phyloP scores from a whole-genome alignment of 179 eudicot species.

The Vitellaria paradoxa region DNA sequence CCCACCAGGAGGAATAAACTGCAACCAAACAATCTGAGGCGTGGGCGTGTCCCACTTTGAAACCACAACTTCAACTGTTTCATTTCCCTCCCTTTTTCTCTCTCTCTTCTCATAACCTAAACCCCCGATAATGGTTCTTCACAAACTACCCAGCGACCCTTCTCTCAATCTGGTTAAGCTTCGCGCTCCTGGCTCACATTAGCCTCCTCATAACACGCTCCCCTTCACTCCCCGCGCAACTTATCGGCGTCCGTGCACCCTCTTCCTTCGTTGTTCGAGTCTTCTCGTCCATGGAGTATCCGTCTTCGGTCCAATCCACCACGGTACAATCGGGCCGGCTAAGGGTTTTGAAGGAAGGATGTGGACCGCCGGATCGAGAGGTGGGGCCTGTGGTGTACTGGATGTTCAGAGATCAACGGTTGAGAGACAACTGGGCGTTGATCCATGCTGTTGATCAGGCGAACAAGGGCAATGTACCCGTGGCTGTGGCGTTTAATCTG shows the following conservation, averaged over 20 bases:
- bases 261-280: background rate
- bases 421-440: constrained; percentile 93
- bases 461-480: constrained; percentile 60
- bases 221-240: constrained; percentile 4
- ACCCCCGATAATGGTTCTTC: background rate
- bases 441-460: constrained; percentile 93
- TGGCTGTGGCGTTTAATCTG: constrained; percentile 79
- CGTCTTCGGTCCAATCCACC: constrained; percentile 20
- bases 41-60: constrained; percentile 41
- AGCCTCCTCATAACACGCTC: constrained; percentile 5
- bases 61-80: constrained; percentile 40
- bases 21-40: constrained; percentile 1
- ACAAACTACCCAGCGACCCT: background rate
- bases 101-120: too few relatives aligned
- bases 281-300: constrained; percentile 8
- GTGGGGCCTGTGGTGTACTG: constrained; percentile 89
- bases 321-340: constrained; percentile 63
- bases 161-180: background rate
- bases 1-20: background rate
- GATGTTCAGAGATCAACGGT: constrained; percentile 98
- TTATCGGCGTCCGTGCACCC: constrained; percentile 2
- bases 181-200: constrained; percentile 14
- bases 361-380: constrained; percentile 18
- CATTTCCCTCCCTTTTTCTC: constrained; percentile 46
- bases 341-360: constrained; percentile 53